These are phyloP conservation scores for Tuber magnatum DNA, from an alignment of 495 filamentous ascomycete genomes.

Conservation along the genomic window DNA sequence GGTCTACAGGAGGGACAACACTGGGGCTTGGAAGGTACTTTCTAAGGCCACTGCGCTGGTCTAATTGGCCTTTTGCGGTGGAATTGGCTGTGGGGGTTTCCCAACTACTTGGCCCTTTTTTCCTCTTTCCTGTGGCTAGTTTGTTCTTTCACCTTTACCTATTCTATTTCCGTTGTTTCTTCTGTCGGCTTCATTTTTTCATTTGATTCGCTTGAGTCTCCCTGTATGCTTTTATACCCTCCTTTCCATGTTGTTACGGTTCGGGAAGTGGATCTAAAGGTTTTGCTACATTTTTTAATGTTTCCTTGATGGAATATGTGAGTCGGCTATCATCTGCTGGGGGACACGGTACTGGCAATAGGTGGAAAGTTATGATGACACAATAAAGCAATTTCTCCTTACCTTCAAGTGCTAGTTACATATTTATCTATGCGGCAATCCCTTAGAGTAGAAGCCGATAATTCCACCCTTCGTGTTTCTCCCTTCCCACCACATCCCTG, in stretches of 20 bases:
- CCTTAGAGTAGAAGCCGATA: not conserved
- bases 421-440: not conserved
- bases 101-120: not conserved
- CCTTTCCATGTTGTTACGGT: not conserved
- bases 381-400: not conserved
- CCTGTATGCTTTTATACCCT: too few species aligned
- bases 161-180: not conserved
- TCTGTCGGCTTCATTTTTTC: not conserved
- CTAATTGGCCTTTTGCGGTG: conserved; percentile 6
- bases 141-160: not conserved
- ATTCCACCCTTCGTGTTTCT: not conserved
- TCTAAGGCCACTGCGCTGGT: conserved; percentile 19
- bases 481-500: not conserved
- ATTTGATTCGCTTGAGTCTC: not conserved
- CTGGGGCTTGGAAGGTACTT: conserved; percentile 17
- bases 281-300: not conserved
- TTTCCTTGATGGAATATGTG: not conserved
- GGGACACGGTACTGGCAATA: not conserved
- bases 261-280: not conserved
- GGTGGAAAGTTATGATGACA: not conserved
- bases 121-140: not conserved
- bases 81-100: not conserved
- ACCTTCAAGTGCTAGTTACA: not conserved
- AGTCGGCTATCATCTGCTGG: not conserved
- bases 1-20: conserved; percentile 11